These are phyloP conservation scores for Mortierella alpina DNA, from an alignment of 192 early-diverging fungal species.

Conservation along the genomic window DNA sequence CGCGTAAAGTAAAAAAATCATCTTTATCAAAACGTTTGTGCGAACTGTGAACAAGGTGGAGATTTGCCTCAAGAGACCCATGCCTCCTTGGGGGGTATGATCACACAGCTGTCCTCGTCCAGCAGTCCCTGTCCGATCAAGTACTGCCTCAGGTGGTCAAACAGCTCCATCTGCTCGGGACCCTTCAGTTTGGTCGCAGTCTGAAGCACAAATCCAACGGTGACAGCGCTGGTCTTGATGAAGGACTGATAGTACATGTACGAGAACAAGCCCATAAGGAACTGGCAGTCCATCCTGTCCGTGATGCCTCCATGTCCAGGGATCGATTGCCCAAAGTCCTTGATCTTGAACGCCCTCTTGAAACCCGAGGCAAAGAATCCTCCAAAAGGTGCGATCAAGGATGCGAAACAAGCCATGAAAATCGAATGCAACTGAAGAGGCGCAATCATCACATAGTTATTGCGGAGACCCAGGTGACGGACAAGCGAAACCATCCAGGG, in stretches of 20 bases:
- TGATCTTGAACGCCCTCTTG: conserved; percentile 97
- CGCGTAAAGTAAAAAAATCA: too few species aligned
- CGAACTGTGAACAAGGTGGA: too few species aligned
- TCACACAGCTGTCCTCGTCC: conserved; percentile 50
- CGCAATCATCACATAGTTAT: conserved; percentile 70
- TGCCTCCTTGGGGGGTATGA: conserved; percentile 50
- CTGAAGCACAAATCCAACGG: conserved; percentile 48
- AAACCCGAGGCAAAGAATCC: conserved; percentile 98
- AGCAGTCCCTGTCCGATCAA: conserved; percentile 53
- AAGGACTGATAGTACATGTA: conserved; percentile 92
- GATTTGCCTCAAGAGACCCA: conserved; percentile 30
- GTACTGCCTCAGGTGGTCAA: conserved; percentile 54
- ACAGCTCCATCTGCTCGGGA: conserved; percentile 55
- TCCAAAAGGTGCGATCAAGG: conserved; percentile 96
- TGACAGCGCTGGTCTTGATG: conserved; percentile 68
- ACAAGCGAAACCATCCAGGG: conserved; percentile 56
- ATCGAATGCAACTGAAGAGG: conserved; percentile 92
- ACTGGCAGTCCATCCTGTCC: conserved; percentile 98
- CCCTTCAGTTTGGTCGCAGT: conserved; percentile 40
- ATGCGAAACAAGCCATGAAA: conserved; percentile 91
- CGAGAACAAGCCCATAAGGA: conserved; percentile 95
- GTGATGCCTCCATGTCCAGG: conserved; percentile 98
- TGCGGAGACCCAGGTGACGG: conserved; percentile 44
- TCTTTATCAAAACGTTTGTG: too few species aligned
- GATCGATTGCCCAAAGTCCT: conserved; percentile 97